These are phyloP conservation scores for Triangularia setosa DNA, from an alignment of 2,329 filamentous ascomycete genomes.

Conservation along the genomic window DNA sequence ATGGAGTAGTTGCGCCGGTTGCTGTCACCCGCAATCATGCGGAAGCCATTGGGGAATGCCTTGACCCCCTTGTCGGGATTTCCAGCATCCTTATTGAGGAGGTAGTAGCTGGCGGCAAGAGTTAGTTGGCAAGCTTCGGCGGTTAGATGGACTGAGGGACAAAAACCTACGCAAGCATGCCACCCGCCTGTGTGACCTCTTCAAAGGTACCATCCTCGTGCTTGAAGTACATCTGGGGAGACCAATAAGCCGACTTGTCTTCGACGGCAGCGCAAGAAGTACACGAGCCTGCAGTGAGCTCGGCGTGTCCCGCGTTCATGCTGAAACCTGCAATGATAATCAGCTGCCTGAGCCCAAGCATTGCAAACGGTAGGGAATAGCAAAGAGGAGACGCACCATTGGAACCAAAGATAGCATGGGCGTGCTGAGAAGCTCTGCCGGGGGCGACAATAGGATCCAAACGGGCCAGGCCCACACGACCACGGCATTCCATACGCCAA, in stretches of 20 bases:
- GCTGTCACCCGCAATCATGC: constrained; percentile 76
- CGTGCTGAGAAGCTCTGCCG: constrained; percentile 58
- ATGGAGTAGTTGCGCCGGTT: constrained; percentile 65
- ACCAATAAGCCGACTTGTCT: constrained; percentile 89
- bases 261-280: constrained; percentile 76
- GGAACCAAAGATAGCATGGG: constrained; percentile 72
- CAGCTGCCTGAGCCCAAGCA: neutral
- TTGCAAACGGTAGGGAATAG: neutral
- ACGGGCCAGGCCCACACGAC: constrained; percentile 63
- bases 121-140: neutral
- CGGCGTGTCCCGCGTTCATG: constrained; percentile 50
- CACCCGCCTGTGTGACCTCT: constrained; percentile 69
- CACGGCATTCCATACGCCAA: constrained; percentile 85
- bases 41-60: constrained; percentile 73
- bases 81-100: constrained; percentile 50
- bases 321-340: constrained; percentile 54
- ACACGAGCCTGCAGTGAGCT: constrained; percentile 61
- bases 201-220: constrained; percentile 63
- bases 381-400: constrained; percentile 55
- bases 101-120: constrained; percentile 66
- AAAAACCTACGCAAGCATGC: constrained; percentile 74
- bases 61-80: constrained; percentile 48
- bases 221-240: constrained; percentile 73
- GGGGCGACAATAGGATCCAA: constrained; percentile 73
- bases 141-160: neutral